phyloP scores from a whole-genome alignment of 2,329 filamentous ascomycete species.

The Teratosphaeria destructans region DNA sequence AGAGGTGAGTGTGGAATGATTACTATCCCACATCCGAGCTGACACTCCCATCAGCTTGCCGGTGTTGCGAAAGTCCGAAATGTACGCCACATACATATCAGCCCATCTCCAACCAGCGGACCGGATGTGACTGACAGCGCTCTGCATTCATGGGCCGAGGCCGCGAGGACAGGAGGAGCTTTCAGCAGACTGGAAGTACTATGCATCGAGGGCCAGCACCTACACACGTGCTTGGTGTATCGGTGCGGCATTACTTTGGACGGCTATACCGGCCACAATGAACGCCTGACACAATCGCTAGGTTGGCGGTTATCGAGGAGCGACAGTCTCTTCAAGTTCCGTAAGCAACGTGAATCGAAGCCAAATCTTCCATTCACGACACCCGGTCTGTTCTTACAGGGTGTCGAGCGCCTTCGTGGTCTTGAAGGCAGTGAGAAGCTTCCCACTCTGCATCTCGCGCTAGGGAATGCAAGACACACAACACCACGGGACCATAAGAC shows the following conservation, averaged over 20 bases:
- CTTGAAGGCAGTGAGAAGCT: neutral
- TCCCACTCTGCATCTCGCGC: neutral
- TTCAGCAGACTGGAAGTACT: constrained; percentile 11
- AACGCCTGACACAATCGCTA: neutral
- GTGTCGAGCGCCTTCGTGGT: neutral
- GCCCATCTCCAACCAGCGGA: neutral
- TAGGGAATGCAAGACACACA: neutral
- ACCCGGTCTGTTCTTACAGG: neutral
- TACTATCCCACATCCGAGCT: neutral
- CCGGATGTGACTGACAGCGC: constrained; percentile 8
- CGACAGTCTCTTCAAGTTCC: neutral
- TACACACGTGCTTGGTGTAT: constrained; percentile 3
- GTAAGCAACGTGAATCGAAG: neutral
- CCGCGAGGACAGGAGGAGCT: constrained; percentile 7
- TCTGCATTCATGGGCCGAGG: constrained; percentile 12
- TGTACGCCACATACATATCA: constrained; percentile 8
- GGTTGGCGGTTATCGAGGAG: neutral
- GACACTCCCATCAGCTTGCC: constrained; percentile 1
- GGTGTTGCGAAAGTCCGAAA: constrained; percentile 7
- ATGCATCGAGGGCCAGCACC: constrained; percentile 6
- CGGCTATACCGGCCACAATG: neutral
- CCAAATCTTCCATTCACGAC: neutral
- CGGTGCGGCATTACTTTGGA: neutral
- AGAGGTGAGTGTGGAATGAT: neutral
- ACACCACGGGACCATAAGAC: neutral